phyloP scores from a whole-genome alignment of 441 rosid genomes.

The Erodium moschatum region DNA sequence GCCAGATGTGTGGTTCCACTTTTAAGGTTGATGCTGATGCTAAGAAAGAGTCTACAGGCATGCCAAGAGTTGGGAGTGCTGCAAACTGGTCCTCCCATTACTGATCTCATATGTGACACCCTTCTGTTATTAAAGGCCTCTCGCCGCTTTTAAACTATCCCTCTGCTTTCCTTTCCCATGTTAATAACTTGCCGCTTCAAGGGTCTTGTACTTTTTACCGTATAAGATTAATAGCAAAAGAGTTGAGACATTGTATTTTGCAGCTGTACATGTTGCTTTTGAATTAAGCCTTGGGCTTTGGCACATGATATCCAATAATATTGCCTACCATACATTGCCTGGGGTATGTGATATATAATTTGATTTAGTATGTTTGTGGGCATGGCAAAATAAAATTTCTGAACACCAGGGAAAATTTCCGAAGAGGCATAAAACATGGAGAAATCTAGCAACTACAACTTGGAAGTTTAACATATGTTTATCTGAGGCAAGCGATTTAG shows the following conservation, averaged over 20 bases:
- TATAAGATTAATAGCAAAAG: not conserved
- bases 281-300: slow-evolving; percentile 18
- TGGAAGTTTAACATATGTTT: not conserved
- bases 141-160: slow-evolving; percentile 12
- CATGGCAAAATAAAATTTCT: too few species aligned
- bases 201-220: not conserved
- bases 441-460: too few species aligned
- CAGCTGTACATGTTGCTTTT: slow-evolving; percentile 27
- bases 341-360: too few species aligned
- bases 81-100: slow-evolving; percentile 76
- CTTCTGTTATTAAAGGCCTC: slow-evolving; percentile 19
- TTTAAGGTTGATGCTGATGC: slow-evolving; percentile 70
- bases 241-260: slow-evolving; percentile 18
- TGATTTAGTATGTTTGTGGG: too few species aligned
- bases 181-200: slow-evolving; percentile 14
- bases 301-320: slow-evolving; percentile 27
- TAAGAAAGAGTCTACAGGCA: slow-evolving; percentile 54
- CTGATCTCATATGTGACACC: slow-evolving; percentile 28
- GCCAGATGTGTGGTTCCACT: slow-evolving; percentile 72
- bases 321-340: not conserved
- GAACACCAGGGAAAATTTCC: too few species aligned
- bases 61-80: slow-evolving; percentile 90
- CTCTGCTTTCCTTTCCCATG: slow-evolving; percentile 9
- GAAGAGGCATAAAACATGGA: too few species aligned
- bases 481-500: not conserved